Conservation (phyloP, 805 yeast genomes). For the Kodamaea fukazawae region DNA sequence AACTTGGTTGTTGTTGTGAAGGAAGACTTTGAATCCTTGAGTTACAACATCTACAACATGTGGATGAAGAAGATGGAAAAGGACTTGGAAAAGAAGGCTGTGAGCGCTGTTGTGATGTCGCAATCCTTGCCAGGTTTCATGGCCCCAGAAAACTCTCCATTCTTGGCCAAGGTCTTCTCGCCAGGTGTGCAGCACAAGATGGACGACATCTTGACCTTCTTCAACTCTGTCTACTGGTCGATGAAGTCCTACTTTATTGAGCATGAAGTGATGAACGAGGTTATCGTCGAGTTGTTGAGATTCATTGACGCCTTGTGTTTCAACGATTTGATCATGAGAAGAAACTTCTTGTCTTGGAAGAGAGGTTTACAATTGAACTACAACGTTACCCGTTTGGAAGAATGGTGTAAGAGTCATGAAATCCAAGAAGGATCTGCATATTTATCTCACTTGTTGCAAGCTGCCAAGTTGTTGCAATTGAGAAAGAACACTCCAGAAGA, state of each 20-base stretch:
- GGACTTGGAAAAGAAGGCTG: conserved; percentile 83
- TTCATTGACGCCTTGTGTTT: conserved; percentile 91
- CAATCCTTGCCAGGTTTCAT: conserved; percentile 96
- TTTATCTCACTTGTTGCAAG: conserved; percentile 84
- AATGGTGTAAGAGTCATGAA: conserved; percentile 96
- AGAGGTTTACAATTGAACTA: conserved; percentile 95
- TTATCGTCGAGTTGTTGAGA: conserved; percentile 75
- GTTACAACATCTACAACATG: conserved; percentile 90
- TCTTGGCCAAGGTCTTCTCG: conserved; percentile 78
- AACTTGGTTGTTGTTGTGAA: conserved; percentile 85
- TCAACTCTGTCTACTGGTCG: conserved; percentile 89
- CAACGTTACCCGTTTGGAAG: conserved; percentile 93
- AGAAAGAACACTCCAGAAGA: conserved; percentile 87
- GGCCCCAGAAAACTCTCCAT: conserved; percentile 79
- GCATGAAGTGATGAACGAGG: conserved; percentile 77
- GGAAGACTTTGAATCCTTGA: conserved; percentile 89
- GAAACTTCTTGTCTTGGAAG: conserved; percentile 94
- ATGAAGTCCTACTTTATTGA: conserved; percentile 90
- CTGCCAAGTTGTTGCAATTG: conserved; percentile 88
- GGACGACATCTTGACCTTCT: conserved; percentile 90
- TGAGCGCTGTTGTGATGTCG: conserved; percentile 91
- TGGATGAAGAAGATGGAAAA: conserved; percentile 96
- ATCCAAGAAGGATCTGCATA: conserved; percentile 83
- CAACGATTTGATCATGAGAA: conserved; percentile 92
- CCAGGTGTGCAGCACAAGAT: conserved; percentile 73